A percentile compares a stretch with the other conserved stretches of the same genome.
phyloP scores from a whole-genome alignment of 106 monocot genomes.

The Amphibolis antarctica region DNA sequence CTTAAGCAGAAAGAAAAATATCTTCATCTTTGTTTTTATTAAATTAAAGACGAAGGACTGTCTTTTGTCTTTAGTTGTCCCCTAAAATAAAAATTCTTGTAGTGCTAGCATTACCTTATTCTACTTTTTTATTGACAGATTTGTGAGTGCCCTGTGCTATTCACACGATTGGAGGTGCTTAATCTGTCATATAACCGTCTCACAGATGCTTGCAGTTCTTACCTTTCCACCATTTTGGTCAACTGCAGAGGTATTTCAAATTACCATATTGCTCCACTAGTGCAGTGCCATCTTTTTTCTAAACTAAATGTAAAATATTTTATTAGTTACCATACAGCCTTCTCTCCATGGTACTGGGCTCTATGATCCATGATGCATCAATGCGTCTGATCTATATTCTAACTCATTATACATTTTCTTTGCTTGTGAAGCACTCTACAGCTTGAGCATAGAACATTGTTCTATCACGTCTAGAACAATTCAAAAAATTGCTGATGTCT shows the following conservation, averaged over 20 bases:
- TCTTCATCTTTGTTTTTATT: no score
- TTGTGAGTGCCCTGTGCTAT: conserved; percentile 78
- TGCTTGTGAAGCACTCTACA: conserved; percentile 66
- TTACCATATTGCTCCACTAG: background rate
- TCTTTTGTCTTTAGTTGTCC: no score
- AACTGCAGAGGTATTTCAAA: conserved; percentile 67
- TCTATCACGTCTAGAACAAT: conserved; percentile 89
- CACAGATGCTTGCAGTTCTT: conserved; percentile 87
- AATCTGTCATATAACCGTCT: conserved; percentile 88
- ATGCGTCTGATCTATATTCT: background rate
- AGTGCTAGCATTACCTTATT: background rate
- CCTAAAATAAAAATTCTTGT: no score
- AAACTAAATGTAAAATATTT: background rate
- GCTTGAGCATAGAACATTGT: conserved; percentile 80
- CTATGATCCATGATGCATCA: no score
- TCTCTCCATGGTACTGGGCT: background rate
- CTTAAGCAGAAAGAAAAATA: no score
- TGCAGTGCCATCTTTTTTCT: background rate
- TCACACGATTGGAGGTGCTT: conserved; percentile 78
- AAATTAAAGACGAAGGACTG: no score
- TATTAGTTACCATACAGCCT: no score
- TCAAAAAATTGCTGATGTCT: conserved; percentile 70
- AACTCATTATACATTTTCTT: background rate
- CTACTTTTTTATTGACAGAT: conserved; percentile 35
- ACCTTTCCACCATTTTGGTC: conserved; percentile 65